Evolutionary conservation across 2,329 filamentous ascomycete species (phyloP).

Genomic region (Microdochium trichocladiopsis): DNA sequence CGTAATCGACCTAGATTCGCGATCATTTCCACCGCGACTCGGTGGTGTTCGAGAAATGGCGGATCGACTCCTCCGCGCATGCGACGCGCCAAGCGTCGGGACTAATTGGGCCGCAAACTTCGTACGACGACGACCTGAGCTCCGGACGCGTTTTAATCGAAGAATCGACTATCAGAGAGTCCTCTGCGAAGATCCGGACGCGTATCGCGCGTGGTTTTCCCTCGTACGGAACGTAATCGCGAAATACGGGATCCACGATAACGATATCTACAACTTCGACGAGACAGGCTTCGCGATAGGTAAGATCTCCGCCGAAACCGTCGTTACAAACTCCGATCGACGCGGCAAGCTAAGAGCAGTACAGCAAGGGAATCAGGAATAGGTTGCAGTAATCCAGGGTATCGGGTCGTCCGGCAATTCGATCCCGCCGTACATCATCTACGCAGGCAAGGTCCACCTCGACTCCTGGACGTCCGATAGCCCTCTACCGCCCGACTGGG

Average conservation of each 20-base stretch:
- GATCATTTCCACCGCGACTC: no score
- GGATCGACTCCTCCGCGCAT: constrained; percentile 1
- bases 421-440: constrained; percentile 6
- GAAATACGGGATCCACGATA: constrained; percentile 13
- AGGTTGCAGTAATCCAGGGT: constrained; percentile 13
- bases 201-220: no score
- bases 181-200: no score
- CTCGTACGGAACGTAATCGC: constrained; percentile 9
- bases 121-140: no score
- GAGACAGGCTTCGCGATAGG: constrained; percentile 24
- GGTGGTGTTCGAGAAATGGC: no score
- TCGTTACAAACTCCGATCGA: no score
- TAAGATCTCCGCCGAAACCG: no score
- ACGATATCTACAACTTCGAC: constrained; percentile 16
- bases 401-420: constrained; percentile 6
- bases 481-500: no score
- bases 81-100: constrained; percentile 11
- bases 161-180: no score
- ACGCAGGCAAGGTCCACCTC: constrained; percentile 2
- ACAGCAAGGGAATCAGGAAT: constrained; percentile 19
- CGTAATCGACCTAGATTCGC: no score
- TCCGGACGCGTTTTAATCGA: no score
- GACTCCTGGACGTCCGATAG: background rate
- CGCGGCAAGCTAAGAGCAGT: no score
- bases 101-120: constrained; percentile 14